These are phyloP conservation scores for Lachnellula cervina DNA, from an alignment of 2,329 filamentous ascomycete species.

Conservation along the genomic window DNA sequence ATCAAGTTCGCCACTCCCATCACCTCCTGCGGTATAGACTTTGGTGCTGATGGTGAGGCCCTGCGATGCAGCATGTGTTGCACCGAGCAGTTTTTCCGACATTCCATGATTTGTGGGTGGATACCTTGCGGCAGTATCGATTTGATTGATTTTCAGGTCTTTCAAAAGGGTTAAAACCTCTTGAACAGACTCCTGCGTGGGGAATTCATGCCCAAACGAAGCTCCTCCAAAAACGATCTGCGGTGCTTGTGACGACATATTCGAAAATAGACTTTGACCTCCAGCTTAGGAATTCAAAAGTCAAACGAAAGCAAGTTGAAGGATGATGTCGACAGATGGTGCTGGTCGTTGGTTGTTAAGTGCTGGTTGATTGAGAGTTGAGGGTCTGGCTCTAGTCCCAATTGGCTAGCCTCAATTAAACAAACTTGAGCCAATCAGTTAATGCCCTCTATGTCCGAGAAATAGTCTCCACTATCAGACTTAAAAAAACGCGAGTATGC, in stretches of 20 bases:
- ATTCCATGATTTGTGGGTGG: constrained; percentile 2
- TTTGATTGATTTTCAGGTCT: not conserved
- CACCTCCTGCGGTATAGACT: not conserved
- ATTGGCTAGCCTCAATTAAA: too few relatives aligned
- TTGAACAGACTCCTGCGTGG: not conserved
- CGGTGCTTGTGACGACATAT: not conserved
- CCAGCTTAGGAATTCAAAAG: not conserved
- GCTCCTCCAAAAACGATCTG: constrained; percentile 6
- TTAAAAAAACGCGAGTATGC: too few relatives aligned
- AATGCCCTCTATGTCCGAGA: too few relatives aligned
- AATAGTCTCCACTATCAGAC: too few relatives aligned
- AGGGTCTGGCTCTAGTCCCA: too few relatives aligned
- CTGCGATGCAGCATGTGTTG: not conserved
- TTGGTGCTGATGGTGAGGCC: constrained; percentile 10
- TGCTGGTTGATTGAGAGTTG: too few relatives aligned
- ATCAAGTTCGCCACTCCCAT: not conserved
- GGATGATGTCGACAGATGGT: too few relatives aligned
- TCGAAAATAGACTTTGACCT: not conserved
- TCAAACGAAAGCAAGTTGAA: not conserved
- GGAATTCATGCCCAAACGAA: not conserved
- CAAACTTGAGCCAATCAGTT: too few relatives aligned
- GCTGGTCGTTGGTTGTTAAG: too few relatives aligned
- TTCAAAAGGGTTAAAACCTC: not conserved
- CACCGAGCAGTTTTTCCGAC: constrained; percentile 8
- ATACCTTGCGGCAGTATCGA: constrained; percentile 13